Conservation (phyloP, 345 rosid genomes). For the Eucalyptus marginata region DNA sequence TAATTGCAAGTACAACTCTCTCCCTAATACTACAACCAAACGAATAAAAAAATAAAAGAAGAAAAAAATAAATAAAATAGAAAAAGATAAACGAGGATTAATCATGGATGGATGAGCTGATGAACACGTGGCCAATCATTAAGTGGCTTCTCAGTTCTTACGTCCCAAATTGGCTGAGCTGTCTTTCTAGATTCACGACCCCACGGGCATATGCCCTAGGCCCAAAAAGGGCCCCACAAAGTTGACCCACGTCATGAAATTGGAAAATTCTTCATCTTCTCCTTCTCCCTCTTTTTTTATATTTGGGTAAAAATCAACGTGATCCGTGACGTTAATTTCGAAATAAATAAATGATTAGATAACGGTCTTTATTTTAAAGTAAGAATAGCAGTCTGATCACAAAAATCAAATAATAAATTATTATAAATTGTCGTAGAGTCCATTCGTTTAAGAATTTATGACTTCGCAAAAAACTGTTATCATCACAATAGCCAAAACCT, state of each 20-base stretch:
- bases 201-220: not conserved
- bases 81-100: not conserved
- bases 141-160: not conserved
- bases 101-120: not conserved
- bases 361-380: rapidly evolving
- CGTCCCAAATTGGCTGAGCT: not conserved
- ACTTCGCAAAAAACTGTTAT: rapidly evolving
- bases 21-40: not conserved
- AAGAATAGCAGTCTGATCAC: rapidly evolving
- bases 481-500: rapidly evolving
- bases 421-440: rapidly evolving
- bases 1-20: not conserved
- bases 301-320: not conserved
- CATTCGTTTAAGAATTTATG: rapidly evolving
- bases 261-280: not conserved
- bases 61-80: not conserved
- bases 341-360: too few relatives aligned
- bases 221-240: not conserved
- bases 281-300: not conserved
- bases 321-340: not conserved
- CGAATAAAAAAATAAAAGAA: not conserved
- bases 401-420: too few relatives aligned
- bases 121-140: not conserved
- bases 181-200: not conserved
- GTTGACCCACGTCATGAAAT: not conserved